Base-by-base conservation (phyloP, 495 filamentous ascomycete genomes). In the Neurospora sublineolata region DNA sequence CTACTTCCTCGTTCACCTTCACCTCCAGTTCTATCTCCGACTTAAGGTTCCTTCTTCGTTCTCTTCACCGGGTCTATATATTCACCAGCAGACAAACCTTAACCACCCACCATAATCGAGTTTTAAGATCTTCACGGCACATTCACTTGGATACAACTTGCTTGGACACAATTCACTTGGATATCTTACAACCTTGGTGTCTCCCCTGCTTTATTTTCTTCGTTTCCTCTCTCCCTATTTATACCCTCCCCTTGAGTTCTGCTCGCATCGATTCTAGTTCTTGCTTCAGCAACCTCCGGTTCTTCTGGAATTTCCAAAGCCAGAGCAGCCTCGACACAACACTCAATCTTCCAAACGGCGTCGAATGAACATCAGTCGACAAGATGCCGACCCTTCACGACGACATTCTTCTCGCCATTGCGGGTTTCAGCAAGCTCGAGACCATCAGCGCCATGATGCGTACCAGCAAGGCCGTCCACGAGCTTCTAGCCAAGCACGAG, bases 331-430 rank as follows among this genome's bases (percentile, higher is more conserved):
- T 60, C 12, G 5, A 44, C 3, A 11, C 1, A 6, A 12, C 36
- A 16, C 33, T 1, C 11, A 40, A n/a, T 40, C 1, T 10, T 23
- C 4, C 33, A 3, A 42, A 11, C 68, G 12, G 2, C 3, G 20
- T 58, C 23, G 46, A 58, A 58, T 0, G 4, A 2, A 12, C 7
- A 58, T 58, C 46, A 30, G 1, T 6, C 23, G 23, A 33, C 52
- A 60, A 0, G 23, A 73, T 67, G 70, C 23, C 69, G 27, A 4
- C 6, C 16, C 30, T 75, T 30, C 16, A 44, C 46, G 52, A 70
- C 30, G 79, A 81, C 2, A n/a, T 81, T 27, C 10, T 78, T 36
- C 75, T 83, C 30, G 38, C 27, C 16, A 40, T 80, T n/a, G 79
- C 76, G 12, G 72, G 79, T 44, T 39, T 70, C 1, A 40, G 74